phyloP scores from a whole-genome alignment of 2,329 filamentous ascomycete genomes.

The Davidsoniella virescens region DNA sequence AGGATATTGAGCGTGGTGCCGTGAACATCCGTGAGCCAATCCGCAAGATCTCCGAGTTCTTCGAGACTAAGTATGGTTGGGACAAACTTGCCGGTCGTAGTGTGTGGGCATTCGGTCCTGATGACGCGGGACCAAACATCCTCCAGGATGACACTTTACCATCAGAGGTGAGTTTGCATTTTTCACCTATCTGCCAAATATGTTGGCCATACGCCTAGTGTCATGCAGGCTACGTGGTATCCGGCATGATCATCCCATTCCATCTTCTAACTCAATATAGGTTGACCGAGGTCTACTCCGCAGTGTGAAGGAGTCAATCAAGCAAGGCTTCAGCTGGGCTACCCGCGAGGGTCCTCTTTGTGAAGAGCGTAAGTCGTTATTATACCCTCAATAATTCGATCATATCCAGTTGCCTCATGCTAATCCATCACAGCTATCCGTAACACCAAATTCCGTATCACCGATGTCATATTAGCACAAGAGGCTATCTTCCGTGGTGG shows the following conservation, averaged over 20 bases:
- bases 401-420: background rate
- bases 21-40: slow-evolving; percentile 89
- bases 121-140: slow-evolving; percentile 88
- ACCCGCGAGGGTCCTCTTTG: slow-evolving; percentile 88
- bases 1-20: slow-evolving; percentile 80
- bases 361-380: slow-evolving; percentile 66
- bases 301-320: slow-evolving; percentile 78
- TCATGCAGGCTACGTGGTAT: background rate
- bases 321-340: slow-evolving; percentile 94
- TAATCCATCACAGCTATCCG: slow-evolving; percentile 53
- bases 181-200: background rate
- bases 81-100: slow-evolving; percentile 85
- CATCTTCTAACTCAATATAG: slow-evolving; percentile 21
- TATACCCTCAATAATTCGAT: slow-evolving; percentile 3
- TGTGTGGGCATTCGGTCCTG: slow-evolving; percentile 97
- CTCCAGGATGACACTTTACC: slow-evolving; percentile 92
- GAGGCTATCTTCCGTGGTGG: slow-evolving; percentile 92
- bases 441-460: slow-evolving; percentile 94
- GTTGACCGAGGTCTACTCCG: slow-evolving; percentile 84
- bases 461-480: slow-evolving; percentile 68
- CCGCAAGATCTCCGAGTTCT: slow-evolving; percentile 87
- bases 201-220: slow-evolving; percentile 1
- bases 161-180: slow-evolving; percentile 45
- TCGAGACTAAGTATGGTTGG: slow-evolving; percentile 94
- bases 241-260: too few relatives aligned